phyloP scores from a whole-genome alignment of 306 rosid species.

The Pterocarpus macrocarpus region DNA sequence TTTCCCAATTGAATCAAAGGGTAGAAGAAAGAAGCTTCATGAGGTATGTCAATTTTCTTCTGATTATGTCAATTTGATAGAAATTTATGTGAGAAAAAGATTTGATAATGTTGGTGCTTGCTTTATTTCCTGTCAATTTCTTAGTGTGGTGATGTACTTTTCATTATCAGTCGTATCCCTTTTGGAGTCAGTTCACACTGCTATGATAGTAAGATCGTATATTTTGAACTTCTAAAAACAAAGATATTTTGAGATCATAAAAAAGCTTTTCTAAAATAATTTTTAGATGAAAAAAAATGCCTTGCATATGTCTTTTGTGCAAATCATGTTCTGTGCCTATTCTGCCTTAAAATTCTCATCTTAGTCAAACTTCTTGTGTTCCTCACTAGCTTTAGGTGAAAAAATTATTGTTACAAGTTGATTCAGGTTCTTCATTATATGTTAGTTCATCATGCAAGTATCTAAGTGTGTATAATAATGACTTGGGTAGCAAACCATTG shows the following conservation, averaged over 20 bases:
- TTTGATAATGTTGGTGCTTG: neutral
- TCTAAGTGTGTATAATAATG: neutral
- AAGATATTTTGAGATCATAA: too few species aligned
- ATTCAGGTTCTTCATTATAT: neutral
- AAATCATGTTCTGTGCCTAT: neutral
- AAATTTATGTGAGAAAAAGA: slow-evolving; percentile 4
- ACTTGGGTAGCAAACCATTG: neutral
- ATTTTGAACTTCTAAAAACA: too few species aligned
- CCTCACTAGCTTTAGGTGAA: neutral
- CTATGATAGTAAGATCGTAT: neutral
- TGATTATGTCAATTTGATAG: slow-evolving; percentile 25
- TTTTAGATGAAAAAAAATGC: too few species aligned
- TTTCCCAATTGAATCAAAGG: slow-evolving; percentile 93
- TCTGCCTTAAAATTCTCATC: slow-evolving; percentile 12
- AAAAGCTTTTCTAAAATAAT: too few species aligned
- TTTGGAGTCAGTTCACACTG: neutral
- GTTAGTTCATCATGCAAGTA: neutral
- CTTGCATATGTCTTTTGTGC: neutral
- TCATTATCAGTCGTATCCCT: neutral
- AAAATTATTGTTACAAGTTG: neutral
- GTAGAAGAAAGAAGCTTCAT: slow-evolving; percentile 91
- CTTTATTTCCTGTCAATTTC: slow-evolving; percentile 12
- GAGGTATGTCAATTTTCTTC: slow-evolving; percentile 67
- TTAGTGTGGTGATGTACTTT: slow-evolving; percentile 1
- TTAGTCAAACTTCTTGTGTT: neutral